Percentiles rank a stretch among this genome's conserved stretches.
phyloP scores from a whole-genome alignment of 495 filamentous ascomycete species.

The Neurospora sp. region DNA sequence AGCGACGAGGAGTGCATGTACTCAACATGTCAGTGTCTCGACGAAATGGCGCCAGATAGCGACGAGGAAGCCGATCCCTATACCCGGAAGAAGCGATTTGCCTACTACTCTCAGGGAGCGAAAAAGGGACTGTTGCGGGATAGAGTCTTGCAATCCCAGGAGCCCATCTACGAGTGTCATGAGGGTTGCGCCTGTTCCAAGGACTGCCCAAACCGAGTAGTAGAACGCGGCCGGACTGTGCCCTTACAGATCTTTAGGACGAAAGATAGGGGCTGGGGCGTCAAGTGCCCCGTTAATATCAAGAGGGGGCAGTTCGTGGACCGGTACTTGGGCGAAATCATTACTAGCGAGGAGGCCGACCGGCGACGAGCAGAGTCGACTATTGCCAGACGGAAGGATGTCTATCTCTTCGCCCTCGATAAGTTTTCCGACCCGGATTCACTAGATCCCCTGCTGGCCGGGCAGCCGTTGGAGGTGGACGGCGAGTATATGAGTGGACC shows the following conservation, averaged over 20 bases:
- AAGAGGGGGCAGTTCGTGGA: constrained; percentile 78
- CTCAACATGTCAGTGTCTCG: constrained; percentile 40
- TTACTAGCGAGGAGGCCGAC: constrained; percentile 60
- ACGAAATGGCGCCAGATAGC: constrained; percentile 34
- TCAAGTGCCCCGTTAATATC: constrained; percentile 59
- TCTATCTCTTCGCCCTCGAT: constrained; percentile 80
- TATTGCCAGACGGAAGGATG: constrained; percentile 40
- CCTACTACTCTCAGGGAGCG: constrained; percentile 32
- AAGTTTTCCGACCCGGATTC: constrained; percentile 52
- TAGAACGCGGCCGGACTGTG: constrained; percentile 66
- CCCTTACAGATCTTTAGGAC: constrained; percentile 79
- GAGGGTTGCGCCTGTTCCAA: constrained; percentile 53
- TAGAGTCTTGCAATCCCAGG: constrained; percentile 38
- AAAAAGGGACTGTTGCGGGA: constrained; percentile 33
- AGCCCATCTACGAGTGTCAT: constrained; percentile 83
- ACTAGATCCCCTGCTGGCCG: constrained; percentile 29
- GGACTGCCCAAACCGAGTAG: constrained; percentile 68
- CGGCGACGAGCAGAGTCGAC: constrained; percentile 46
- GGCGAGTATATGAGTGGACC: constrained; percentile 46
- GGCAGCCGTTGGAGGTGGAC: constrained; percentile 40
- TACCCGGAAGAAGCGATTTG: constrained; percentile 23
- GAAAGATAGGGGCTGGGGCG: constrained; percentile 67
- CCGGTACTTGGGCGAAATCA: constrained; percentile 79
- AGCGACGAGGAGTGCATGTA: constrained; percentile 38
- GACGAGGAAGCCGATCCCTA: constrained; percentile 16